phyloP scores from a whole-genome alignment of 305 asterid genomes.

The Fraxinus xanthoxyloides region DNA sequence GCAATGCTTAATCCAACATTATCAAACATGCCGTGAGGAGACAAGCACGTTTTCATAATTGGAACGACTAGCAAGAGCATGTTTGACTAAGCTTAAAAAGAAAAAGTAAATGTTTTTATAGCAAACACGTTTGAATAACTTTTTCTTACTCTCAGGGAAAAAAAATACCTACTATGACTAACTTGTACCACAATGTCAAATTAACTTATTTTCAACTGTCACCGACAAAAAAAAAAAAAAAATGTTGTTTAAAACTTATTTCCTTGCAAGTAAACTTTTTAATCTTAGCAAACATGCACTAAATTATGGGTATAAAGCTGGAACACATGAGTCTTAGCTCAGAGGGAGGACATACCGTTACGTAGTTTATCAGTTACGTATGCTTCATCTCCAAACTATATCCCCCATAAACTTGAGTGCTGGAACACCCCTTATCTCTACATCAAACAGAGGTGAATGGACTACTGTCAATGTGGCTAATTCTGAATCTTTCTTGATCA shows the following conservation, averaged over 20 bases:
- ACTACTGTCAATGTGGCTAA: slow-evolving; percentile 49
- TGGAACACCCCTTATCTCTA: slow-evolving; percentile 81
- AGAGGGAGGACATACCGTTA: neutral
- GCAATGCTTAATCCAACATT: neutral
- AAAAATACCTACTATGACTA: neutral
- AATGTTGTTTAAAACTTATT: neutral
- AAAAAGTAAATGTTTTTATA: neutral
- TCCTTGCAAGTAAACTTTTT: neutral
- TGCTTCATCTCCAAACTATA: slow-evolving; percentile 64
- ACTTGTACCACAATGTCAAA: neutral
- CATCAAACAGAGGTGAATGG: slow-evolving; percentile 68
- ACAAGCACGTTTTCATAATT: neutral
- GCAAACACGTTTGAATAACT: neutral
- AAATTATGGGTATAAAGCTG: neutral
- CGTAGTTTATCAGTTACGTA: neutral
- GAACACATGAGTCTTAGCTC: neutral
- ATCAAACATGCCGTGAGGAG: neutral
- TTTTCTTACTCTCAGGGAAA: neutral
- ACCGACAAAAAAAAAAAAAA: neutral
- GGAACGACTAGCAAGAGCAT: neutral
- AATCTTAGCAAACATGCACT: neutral
- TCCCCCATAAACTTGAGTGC: slow-evolving; percentile 86
- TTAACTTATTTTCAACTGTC: neutral
- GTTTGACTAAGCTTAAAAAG: neutral
- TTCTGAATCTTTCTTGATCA: slow-evolving; percentile 57